Base-by-base conservation (phyloP, 306 rosid genomes). In the Myrica gale region DNA sequence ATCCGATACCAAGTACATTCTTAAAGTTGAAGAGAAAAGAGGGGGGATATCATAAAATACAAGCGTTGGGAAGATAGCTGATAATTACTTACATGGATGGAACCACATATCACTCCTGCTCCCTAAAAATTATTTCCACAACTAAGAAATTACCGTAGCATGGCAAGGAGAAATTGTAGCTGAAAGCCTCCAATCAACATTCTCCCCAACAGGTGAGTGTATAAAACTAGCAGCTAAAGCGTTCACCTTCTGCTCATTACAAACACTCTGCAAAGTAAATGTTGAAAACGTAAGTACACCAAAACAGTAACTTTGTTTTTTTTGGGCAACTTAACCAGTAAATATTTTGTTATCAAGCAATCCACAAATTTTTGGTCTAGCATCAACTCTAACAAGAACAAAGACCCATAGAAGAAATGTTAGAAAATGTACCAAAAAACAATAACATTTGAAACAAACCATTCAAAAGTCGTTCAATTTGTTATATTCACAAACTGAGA, bases 111-210 rank as follows among this genome's bases (percentile, higher is more conserved):
- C 66, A 71, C 65, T 72, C 60, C 32, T 68, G 80, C 41, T 71
- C 76, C 70, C 61, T 57, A 32, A 32, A 32, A 32, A 32, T 32
- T 32, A 37, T 61, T 26, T 76, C 43, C 55, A 74, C 72, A 68
- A 75, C 51, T 41, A 55, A 81, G 80, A 77, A 83, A 81, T 85
- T 77, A 95, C 97, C 91, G 96, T 95, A 74, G 90, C 97, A 83
- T 92, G 88, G 85, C 97, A 92, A 10, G 99, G 97, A 71, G 99
- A 92, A 76, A 90, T 90, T 58, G 93, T 95, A 69, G 99, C 97
- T 37, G 97, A 92, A 76, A 95, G 82, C 84, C 85, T 90, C 97
- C 97, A 92, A 74, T 92, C 99, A 87, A 95, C 87, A 72, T 92
- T 95, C 89, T 90, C 97, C 80, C 97, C 99, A 65, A 87, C 81